These are phyloP conservation scores for Tolypocladium ovalisporum DNA, from an alignment of 2,329 filamentous ascomycete species.

Conservation along the genomic window DNA sequence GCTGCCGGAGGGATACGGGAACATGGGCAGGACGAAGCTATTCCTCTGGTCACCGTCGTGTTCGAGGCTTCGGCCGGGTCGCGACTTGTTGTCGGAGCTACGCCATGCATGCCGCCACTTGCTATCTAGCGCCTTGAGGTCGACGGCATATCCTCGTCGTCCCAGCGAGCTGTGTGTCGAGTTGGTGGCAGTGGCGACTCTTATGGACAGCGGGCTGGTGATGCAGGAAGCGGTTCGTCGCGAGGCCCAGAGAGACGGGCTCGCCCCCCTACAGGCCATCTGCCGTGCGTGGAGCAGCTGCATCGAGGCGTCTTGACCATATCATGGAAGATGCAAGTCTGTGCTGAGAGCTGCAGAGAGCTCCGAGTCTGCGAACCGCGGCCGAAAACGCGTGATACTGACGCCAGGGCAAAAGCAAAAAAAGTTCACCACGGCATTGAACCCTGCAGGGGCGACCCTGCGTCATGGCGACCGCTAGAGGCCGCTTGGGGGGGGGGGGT, in stretches of 20 bases:
- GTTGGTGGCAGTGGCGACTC: background rate
- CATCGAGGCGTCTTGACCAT: conserved; percentile 15
- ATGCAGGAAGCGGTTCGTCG: background rate
- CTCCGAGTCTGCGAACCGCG: background rate
- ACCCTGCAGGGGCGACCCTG: background rate
- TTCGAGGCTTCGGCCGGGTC: conserved; percentile 4
- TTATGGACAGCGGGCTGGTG: background rate
- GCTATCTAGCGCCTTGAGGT: conserved; percentile 32
- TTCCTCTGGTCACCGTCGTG: conserved; percentile 16
- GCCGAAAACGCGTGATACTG: background rate
- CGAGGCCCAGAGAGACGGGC: conserved; percentile 3
- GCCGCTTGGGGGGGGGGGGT: background rate
- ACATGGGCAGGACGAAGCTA: conserved; percentile 79
- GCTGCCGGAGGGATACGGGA: conserved; percentile 81
- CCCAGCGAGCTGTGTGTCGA: conserved; percentile 1
- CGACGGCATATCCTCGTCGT: conserved; percentile 28
- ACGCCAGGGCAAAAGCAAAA: background rate
- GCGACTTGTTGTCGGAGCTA: conserved; percentile 7
- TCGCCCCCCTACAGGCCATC: conserved; percentile 9
- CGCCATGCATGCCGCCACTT: conserved; percentile 43
- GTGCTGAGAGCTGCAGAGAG: background rate
- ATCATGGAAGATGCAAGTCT: background rate
- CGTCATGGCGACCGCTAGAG: background rate
- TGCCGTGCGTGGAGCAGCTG: conserved; percentile 15
- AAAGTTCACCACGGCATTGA: background rate